Conservation (phyloP, 164 flowering plant genomes). For the Liriodendron chinense region DNA sequence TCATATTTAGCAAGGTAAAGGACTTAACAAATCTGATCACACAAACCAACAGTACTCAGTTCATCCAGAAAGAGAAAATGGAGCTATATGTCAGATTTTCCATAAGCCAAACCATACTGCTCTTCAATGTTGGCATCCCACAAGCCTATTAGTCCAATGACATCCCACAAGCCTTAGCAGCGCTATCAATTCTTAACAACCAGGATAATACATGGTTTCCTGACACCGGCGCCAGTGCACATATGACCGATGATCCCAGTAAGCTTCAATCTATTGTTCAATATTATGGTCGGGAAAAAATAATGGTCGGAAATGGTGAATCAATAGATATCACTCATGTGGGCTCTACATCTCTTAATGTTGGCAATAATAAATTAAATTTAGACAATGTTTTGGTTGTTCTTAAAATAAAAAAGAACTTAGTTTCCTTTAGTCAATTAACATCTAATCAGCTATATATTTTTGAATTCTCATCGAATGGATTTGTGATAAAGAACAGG, state of each 20-base stretch:
- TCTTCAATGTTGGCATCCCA: no score
- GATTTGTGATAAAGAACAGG: constrained; percentile 7
- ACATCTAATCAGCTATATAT: background rate
- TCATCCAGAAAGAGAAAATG: no score
- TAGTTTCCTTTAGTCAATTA: background rate
- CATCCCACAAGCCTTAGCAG: background rate
- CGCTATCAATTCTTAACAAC: background rate
- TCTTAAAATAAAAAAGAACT: background rate
- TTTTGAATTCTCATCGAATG: background rate
- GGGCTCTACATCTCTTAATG: background rate
- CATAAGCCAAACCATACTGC: no score
- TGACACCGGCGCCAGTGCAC: background rate
- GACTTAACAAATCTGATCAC: background rate
- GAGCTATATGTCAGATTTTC: no score
- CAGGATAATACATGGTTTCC: background rate
- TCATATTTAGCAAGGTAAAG: background rate
- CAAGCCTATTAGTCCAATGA: background rate
- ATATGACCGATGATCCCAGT: background rate
- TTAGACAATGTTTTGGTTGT: background rate
- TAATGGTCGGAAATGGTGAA: background rate
- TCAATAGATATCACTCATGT: background rate
- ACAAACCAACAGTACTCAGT: no score
- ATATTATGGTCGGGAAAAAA: background rate
- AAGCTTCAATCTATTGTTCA: background rate
- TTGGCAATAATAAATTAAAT: background rate